Base-by-base conservation (phyloP, 2,329 filamentous ascomycete genomes). In the Colletotrichum sp. region DNA sequence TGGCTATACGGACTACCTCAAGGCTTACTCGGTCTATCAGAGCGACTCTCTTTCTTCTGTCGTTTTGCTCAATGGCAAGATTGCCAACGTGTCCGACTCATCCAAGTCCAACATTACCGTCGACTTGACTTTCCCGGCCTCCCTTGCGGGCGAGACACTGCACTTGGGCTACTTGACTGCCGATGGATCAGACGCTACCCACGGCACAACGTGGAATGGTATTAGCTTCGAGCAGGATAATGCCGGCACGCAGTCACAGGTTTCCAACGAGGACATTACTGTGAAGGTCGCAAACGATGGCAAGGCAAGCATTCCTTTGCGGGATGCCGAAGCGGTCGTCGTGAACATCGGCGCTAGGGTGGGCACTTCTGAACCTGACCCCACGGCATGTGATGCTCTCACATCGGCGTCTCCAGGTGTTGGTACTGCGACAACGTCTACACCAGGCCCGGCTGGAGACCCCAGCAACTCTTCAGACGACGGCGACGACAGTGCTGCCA, bases 191-290 rank as follows among this genome's bases (percentile, higher is more conserved):
- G 73, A 75, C n/a, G 73, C 73, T 3, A 75, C 73, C 24, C 66
- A 34, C 10, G 73, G 70, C 6, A 73, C 73, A 9, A 75, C 73
- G 2, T 75, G 73, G 73, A 75, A 75, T 59, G 73, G 73, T 6
- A 67, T 75, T 15, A 75, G 73, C 24, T 75, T 75, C 16, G 73
- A 75, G 64, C 70, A 75, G 57, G 73, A 57, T 26, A 68, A 75
- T 59, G 57, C 63, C 18, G 73, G 73, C 5, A 34, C 26, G 30
- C 64, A 48, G 26, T 68, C 57, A 13, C 70, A 73, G 7, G 34
- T 73, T 16, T 36, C 64, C n/a, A 39, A 63, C 64, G 70, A 68
- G 10, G 73, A 75, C 57, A 30, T 75, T 4, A 75, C 64, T 18
- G 70, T 75, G 26, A 39, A 48, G 21, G 64, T 75, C 1, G 64